Conservation (phyloP, 2,329 filamentous ascomycete genomes). For the Emydomyces testavorans region DNA sequence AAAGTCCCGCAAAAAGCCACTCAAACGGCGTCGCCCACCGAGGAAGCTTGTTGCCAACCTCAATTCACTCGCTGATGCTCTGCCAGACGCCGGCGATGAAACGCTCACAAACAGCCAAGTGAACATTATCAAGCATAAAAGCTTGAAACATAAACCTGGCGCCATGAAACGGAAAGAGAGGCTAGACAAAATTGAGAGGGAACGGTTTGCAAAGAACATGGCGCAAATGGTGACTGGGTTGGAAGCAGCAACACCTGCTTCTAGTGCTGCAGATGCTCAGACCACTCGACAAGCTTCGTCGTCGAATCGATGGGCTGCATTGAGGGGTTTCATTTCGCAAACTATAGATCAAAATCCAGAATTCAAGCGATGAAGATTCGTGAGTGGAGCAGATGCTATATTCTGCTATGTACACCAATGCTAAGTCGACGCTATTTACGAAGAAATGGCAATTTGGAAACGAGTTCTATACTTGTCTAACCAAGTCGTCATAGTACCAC, state of each 20-base stretch:
- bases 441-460: too few species aligned
- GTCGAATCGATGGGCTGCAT: conserved; percentile 61
- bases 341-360: conserved; percentile 84
- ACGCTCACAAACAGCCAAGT: conserved; percentile 40
- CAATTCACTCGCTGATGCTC: conserved; percentile 63
- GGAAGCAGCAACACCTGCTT: conserved; percentile 15
- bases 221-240: conserved; percentile 52
- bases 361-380: conserved; percentile 41
- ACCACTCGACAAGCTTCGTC: conserved; percentile 14
- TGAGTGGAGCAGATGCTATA: too few species aligned
- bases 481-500: too few species aligned
- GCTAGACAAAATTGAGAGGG: conserved; percentile 67
- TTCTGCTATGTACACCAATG: too few species aligned
- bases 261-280: conserved; percentile 10
- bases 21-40: conserved; percentile 55
- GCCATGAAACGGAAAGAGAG: conserved; percentile 74
- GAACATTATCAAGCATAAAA: conserved; percentile 63
- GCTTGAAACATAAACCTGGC: conserved; percentile 61
- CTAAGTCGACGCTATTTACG: too few species aligned
- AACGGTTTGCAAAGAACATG: conserved; percentile 73
- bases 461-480: too few species aligned
- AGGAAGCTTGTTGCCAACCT: conserved; percentile 72
- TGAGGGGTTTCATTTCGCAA: conserved; percentile 70
- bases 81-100: conserved; percentile 52
- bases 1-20: conserved; percentile 46